phyloP scores from a whole-genome alignment of 257 asterid species.

The Fraxinus americana region DNA sequence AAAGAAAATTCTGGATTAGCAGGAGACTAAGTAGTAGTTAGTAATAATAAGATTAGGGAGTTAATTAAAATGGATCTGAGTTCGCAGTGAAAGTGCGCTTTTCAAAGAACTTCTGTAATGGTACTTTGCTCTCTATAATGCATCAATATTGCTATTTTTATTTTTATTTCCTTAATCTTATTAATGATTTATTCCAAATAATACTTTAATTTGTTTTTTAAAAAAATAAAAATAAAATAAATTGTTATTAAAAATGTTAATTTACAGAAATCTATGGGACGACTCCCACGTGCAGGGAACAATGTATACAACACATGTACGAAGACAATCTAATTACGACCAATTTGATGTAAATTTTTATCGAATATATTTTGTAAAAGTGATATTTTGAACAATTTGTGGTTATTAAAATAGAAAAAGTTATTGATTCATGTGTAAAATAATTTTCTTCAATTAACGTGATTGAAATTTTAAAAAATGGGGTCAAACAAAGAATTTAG shows the following conservation, averaged over 20 bases:
- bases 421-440: too few species aligned
- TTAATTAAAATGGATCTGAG: slow-evolving; percentile 27
- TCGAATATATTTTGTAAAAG: too few species aligned
- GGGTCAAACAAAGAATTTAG: neutral
- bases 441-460: too few species aligned
- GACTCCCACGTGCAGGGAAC: slow-evolving; percentile 53
- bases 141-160: neutral
- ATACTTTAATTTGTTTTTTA: neutral
- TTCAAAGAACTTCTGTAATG: slow-evolving; percentile 31
- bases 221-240: neutral
- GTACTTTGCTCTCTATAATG: slow-evolving; percentile 23
- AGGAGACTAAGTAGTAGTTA: slow-evolving; percentile 21
- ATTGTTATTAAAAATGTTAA: neutral
- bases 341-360: too few species aligned
- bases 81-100: slow-evolving; percentile 17
- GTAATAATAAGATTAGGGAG: slow-evolving; percentile 6
- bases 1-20: slow-evolving; percentile 5
- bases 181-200: too few species aligned
- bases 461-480: too few species aligned
- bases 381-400: too few species aligned
- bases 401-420: too few species aligned
- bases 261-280: slow-evolving; percentile 19
- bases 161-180: neutral
- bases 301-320: slow-evolving; percentile 35
- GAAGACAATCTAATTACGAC: neutral